phyloP scores from a whole-genome alignment of 306 rosid genomes.

The Begonia masoniana region DNA sequence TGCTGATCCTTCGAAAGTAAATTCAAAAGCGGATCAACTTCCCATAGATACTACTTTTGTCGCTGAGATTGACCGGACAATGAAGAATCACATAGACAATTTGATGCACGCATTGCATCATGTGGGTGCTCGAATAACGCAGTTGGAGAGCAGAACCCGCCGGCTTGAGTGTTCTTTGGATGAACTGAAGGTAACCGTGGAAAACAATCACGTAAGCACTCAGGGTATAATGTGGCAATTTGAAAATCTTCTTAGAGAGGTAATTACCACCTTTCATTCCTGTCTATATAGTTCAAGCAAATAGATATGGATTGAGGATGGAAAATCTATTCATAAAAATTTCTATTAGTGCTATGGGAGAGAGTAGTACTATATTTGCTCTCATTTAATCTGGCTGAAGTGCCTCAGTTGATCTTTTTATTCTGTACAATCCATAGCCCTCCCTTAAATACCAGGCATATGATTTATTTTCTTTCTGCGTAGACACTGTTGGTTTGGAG shows the following conservation, averaged over 20 bases:
- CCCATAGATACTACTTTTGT: slow-evolving; percentile 23
- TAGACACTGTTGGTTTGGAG: slow-evolving; percentile 6
- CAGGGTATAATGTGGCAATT: slow-evolving; percentile 75
- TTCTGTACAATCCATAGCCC: too few relatives aligned
- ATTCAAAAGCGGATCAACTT: slow-evolving; percentile 38
- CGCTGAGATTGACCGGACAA: slow-evolving; percentile 53
- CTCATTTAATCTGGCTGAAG: too few relatives aligned
- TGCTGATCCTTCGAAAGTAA: slow-evolving; percentile 44
- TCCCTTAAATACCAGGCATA: too few relatives aligned
- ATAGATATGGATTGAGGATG: too few relatives aligned
- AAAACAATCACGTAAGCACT: slow-evolving; percentile 62
- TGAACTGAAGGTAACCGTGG: slow-evolving; percentile 63
- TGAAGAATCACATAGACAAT: slow-evolving; percentile 1
- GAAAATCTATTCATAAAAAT: too few relatives aligned
- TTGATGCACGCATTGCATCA: slow-evolving; percentile 53
- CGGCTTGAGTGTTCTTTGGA: slow-evolving; percentile 67
- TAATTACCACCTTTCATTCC: slow-evolving; percentile 10
- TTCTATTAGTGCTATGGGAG: too few relatives aligned
- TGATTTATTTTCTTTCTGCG: too few relatives aligned
- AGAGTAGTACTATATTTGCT: too few relatives aligned
- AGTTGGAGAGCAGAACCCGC: slow-evolving; percentile 66
- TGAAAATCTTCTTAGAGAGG: slow-evolving; percentile 83
- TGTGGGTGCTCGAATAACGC: slow-evolving; percentile 69
- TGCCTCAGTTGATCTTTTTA: too few relatives aligned
- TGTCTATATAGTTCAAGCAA: not conserved